Evolutionary conservation across 306 rosid species (phyloP).

Genomic region (Pyrus communis): DNA sequence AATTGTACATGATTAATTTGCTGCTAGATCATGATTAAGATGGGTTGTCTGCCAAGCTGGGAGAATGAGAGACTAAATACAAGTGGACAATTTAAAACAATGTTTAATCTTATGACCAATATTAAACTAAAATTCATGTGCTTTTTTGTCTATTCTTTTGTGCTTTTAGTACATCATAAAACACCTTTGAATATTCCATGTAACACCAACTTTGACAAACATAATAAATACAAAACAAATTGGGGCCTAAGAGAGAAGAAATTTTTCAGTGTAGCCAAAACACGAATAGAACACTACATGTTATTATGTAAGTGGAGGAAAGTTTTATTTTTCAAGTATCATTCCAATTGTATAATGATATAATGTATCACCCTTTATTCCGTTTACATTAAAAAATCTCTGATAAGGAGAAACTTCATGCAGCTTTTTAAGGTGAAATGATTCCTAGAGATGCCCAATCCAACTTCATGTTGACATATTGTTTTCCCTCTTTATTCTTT

Average conservation of each 20-base stretch:
- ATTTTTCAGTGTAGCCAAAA: no score
- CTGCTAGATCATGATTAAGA: not conserved
- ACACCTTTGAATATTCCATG: not conserved
- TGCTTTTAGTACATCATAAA: not conserved
- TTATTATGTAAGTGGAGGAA: no score
- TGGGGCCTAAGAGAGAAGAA: no score
- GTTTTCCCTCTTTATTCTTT: not conserved
- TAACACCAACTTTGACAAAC: not conserved
- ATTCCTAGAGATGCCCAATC: not conserved
- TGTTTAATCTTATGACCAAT: not conserved
- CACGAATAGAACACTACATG: no score
- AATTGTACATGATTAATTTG: not conserved
- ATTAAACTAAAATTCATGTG: not conserved
- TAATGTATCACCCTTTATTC: no score
- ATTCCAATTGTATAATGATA: no score
- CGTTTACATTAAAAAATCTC: no score
- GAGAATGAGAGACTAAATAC: not conserved
- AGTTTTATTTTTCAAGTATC: no score
- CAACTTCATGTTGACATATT: not conserved
- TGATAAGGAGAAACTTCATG: not conserved
- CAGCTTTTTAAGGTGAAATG: not conserved
- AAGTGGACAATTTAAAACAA: not conserved
- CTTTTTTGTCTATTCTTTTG: not conserved
- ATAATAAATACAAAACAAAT: not conserved
- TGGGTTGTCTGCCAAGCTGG: conserved; percentile 19